Conservation (phyloP, 768 basidiomycete species). For the Baorangia bicolor region DNA sequence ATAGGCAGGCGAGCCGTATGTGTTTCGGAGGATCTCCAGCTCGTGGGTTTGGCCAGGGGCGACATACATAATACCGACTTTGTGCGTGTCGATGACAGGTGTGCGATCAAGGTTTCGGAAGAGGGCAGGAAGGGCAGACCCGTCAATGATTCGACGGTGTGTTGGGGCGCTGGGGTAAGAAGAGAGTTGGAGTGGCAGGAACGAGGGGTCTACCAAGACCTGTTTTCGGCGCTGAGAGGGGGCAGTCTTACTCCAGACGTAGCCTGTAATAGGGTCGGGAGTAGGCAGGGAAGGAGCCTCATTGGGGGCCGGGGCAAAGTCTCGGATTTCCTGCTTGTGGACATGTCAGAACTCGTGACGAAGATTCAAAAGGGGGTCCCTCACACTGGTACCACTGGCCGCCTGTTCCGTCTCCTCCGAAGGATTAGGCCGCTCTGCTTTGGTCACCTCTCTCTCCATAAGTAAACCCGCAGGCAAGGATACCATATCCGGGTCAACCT, state of each 20-base stretch:
- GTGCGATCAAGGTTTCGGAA: constrained; percentile 73
- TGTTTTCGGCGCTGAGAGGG: constrained; percentile 89
- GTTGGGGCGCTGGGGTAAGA: constrained; percentile 53
- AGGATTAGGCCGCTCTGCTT: constrained; percentile 29
- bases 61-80: constrained; percentile 95
- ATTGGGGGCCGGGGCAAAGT: constrained; percentile 2
- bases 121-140: constrained; percentile 54
- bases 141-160: constrained; percentile 49
- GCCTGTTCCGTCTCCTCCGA: constrained; percentile 18
- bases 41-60: constrained; percentile 88
- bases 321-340: constrained; percentile 23
- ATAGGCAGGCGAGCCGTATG: constrained; percentile 92
- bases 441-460: constrained; percentile 56
- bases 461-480: constrained; percentile 72
- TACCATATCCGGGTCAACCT: constrained; percentile 75
- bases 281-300: constrained; percentile 29
- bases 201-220: constrained; percentile 81
- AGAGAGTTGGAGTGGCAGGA: constrained; percentile 83
- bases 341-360: constrained; percentile 5
- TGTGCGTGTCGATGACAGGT: constrained; percentile 96
- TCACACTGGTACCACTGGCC: constrained; percentile 5
- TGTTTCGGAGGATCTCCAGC: constrained; percentile 82
- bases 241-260: constrained; percentile 83
- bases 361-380: neutral
- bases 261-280: constrained; percentile 79